Base-by-base conservation (phyloP, 306 rosid species). In the Trifolium pratense region DNA sequence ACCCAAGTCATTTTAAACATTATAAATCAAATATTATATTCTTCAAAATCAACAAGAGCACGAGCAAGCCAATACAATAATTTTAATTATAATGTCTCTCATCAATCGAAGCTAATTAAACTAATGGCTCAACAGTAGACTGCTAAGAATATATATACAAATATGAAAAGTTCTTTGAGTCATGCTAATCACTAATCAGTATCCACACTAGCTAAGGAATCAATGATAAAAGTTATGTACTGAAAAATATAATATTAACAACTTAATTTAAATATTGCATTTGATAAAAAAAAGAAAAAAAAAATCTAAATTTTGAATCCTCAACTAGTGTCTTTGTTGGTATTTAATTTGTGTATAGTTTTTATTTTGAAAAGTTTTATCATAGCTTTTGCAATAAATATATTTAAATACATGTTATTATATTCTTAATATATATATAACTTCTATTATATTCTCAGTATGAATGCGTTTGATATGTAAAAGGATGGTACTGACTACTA, bases 61-160 rank as follows among this genome's bases (percentile, higher is more conserved):
- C 71, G 78, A 58, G 79, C 83, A 73, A 57, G 69, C 71, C 79
- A 73, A 73, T 68, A 31, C 79, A 58, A 74, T 75, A 17, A 66
- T 74, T 73, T 69, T 61, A 68, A 58, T 74, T 73, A 52, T 61
- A 68, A 68, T 37, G 42, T 12, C 52, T 37, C 42, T 80, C 63
- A 68, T 61, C 68, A 68, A 74, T 75, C 68, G 42, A 74, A 80
- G 71, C 13, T 74, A 43, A 16, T 62, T 61, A 32, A 61, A 61
- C 1, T 62, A 34, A 62, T 62, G 68, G 29, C 25, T 61, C 9
- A 36, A 16, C 25, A n/a, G 45, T 23, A 7, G 20, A 60, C 13
- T n/a, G 16, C 34, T 61, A 8, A 10, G 61, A 9, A 21, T 56
- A 57, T 29, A 29, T 29, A 29, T 6, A 29, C 4, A 21, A 29